A percentile compares a stretch with the other conserved stretches of the same genome.
Conservation (phyloP, 2,329 filamentous ascomycete species). For the Lasiodiplodia citricola region DNA sequence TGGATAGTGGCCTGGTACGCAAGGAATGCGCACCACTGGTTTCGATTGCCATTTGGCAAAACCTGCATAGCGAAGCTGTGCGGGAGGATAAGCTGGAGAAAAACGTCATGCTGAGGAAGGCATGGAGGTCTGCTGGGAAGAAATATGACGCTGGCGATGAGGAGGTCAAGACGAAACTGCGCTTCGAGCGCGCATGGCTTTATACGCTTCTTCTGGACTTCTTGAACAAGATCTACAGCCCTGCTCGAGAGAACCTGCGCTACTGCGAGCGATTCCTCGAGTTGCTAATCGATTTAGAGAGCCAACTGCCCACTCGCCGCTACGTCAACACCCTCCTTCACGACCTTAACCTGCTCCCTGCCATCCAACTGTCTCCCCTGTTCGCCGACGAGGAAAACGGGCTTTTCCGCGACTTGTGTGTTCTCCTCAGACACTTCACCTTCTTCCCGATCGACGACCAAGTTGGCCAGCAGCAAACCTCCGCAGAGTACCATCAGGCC, state of each 20-base stretch:
- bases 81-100: slow-evolving; percentile 76
- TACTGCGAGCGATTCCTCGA: slow-evolving; percentile 96
- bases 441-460: slow-evolving; percentile 92
- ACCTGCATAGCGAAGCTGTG: slow-evolving; percentile 77
- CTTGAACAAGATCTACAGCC: slow-evolving; percentile 70
- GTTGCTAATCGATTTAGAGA: slow-evolving; percentile 86
- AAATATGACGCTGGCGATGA: slow-evolving; percentile 88
- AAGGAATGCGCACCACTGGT: slow-evolving; percentile 97
- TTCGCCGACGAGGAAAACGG: slow-evolving; percentile 76
- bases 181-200: slow-evolving; percentile 93
- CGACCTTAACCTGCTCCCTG: slow-evolving; percentile 81
- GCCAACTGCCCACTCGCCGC: slow-evolving; percentile 89
- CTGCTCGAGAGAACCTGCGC: slow-evolving; percentile 61
- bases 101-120: slow-evolving; percentile 77
- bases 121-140: slow-evolving; percentile 87
- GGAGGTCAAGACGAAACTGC: slow-evolving; percentile 74
- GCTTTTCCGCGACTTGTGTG: slow-evolving; percentile 79
- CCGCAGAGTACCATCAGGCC: slow-evolving; percentile 74
- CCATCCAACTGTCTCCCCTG: slow-evolving; percentile 77
- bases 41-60: slow-evolving; percentile 95
- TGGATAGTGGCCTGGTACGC: slow-evolving; percentile 85
- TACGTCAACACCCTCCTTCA: slow-evolving; percentile 89
- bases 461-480: slow-evolving; percentile 76
- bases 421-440: slow-evolving; percentile 84
- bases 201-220: slow-evolving; percentile 87